Conservation (phyloP, 768 basidiomycete species). For the Auriscalpium orientale region DNA sequence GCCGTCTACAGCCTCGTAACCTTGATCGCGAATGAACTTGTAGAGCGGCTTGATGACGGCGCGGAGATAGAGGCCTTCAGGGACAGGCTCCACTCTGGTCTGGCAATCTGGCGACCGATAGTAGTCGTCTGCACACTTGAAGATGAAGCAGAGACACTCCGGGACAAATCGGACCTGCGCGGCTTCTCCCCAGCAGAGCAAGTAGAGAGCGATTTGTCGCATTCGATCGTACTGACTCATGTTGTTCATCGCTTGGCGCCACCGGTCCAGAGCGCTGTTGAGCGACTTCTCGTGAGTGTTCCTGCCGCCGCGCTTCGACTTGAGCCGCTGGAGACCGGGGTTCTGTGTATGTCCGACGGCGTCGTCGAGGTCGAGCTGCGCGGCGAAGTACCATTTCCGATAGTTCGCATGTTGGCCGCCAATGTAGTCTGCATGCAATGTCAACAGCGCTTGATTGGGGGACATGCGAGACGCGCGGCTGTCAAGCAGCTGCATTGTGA, state of each 20-base stretch:
- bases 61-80: slow-evolving; percentile 90
- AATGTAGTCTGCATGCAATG: slow-evolving; percentile 97
- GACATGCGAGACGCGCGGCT: slow-evolving; percentile 96
- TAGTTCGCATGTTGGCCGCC: slow-evolving; percentile 98
- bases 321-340: slow-evolving; percentile 80
- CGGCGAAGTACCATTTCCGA: slow-evolving; percentile 99
- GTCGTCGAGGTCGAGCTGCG: slow-evolving; percentile 97
- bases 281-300: slow-evolving; percentile 61
- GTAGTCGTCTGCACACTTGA: slow-evolving; percentile 99
- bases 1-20: slow-evolving; percentile 92
- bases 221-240: slow-evolving; percentile 98
- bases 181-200: slow-evolving; percentile 97
- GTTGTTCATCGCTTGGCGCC: slow-evolving; percentile 97
- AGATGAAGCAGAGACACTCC: slow-evolving; percentile 97
- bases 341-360: slow-evolving; percentile 90
- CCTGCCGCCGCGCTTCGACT: slow-evolving; percentile 49
- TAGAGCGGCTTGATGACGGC: slow-evolving; percentile 91
- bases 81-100: slow-evolving; percentile 82
- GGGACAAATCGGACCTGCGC: slow-evolving; percentile 96
- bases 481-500: slow-evolving; percentile 95
- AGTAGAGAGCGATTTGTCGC: slow-evolving; percentile 90
- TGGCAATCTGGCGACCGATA: slow-evolving; percentile 99
- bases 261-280: slow-evolving; percentile 79
- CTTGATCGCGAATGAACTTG: slow-evolving; percentile 94
- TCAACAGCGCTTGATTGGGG: slow-evolving; percentile 89